Conservation (phyloP, 2,329 filamentous ascomycete genomes). For the Cladosporium sp. region DNA sequence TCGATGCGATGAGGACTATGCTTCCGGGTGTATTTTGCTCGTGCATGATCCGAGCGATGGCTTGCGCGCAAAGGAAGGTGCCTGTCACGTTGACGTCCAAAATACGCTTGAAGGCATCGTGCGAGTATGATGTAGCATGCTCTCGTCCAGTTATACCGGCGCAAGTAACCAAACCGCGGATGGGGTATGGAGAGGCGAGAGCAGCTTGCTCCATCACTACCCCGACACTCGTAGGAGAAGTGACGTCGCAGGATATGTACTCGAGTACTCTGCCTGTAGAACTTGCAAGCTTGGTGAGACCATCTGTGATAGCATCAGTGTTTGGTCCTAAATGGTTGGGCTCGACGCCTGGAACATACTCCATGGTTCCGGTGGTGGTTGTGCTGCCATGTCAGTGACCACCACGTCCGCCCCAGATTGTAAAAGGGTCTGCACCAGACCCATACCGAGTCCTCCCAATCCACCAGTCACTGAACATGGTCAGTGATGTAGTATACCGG, state of each 20-base stretch:
- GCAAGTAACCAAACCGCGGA: conserved; percentile 49
- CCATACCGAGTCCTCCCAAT: not conserved
- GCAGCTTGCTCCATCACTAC: conserved; percentile 61
- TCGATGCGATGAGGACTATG: conserved; percentile 42
- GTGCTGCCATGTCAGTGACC: not conserved
- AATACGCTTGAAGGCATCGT: conserved; percentile 37
- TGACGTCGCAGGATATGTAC: not conserved
- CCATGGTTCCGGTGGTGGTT: not conserved
- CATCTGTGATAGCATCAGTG: not conserved
- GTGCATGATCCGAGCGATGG: conserved; percentile 35
- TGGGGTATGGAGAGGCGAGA: conserved; percentile 63
- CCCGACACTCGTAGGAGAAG: not conserved
- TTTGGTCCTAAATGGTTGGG: not conserved
- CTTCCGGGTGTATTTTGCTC: conserved; percentile 31
- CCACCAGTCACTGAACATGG: not conserved
- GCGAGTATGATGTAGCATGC: conserved; percentile 36
- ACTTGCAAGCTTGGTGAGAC: not conserved
- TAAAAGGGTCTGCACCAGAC: not conserved
- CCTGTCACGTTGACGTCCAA: conserved; percentile 42
- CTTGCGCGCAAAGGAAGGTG: conserved; percentile 39
- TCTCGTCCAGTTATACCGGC: conserved; percentile 30
- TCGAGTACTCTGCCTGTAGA: not conserved
- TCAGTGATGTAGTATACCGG: not conserved
- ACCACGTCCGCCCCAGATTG: not conserved
- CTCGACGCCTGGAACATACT: not conserved